Evolutionary conservation across 352 stramenopile genomes (phyloP).

Genomic region (Pythium utonaiense): DNA sequence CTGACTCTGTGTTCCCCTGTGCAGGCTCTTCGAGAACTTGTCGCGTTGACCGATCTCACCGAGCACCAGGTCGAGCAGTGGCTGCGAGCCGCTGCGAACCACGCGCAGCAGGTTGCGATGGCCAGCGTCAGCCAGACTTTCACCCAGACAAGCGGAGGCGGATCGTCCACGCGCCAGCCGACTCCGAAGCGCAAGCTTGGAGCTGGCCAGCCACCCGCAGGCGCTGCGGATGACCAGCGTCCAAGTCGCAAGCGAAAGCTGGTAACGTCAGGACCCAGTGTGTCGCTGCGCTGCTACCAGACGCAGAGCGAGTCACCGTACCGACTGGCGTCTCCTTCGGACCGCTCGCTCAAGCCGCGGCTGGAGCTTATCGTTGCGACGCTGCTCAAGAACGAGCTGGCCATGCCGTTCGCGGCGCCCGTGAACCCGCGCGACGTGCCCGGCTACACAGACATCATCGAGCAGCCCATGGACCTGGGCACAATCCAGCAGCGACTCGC

Average conservation of each 20-base stretch:
- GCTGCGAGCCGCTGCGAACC: slow-evolving; percentile 27
- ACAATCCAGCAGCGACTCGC: slow-evolving; percentile 83
- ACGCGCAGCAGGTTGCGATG: slow-evolving; percentile 13
- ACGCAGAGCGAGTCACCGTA: slow-evolving; percentile 32
- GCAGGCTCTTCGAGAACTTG: slow-evolving; percentile 45
- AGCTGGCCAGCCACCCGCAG: slow-evolving; percentile 18
- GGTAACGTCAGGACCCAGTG: slow-evolving; percentile 20
- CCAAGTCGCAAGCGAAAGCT: slow-evolving; percentile 42
- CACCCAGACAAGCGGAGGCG: background rate
- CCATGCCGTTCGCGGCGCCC: slow-evolving; percentile 59
- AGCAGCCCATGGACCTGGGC: slow-evolving; percentile 89
- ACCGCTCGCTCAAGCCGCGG: slow-evolving; percentile 49
- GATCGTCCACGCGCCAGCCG: slow-evolving; percentile 28
- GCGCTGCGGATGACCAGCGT: slow-evolving; percentile 21
- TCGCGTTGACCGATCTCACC: slow-evolving; percentile 53
- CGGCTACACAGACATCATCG: slow-evolving; percentile 67
- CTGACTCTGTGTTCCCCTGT: background rate
- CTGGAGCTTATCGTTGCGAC: slow-evolving; percentile 62
- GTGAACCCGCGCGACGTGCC: slow-evolving; percentile 68
- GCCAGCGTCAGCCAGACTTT: background rate
- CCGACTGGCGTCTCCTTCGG: slow-evolving; percentile 22
- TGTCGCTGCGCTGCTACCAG: slow-evolving; percentile 60
- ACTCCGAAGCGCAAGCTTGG: slow-evolving; percentile 47
- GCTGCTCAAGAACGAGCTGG: slow-evolving; percentile 63
- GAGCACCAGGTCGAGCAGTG: slow-evolving; percentile 66